Evolutionary conservation across 2,329 filamentous ascomycete genomes (phyloP).

Genomic region (Xylariaceae sp.): DNA sequence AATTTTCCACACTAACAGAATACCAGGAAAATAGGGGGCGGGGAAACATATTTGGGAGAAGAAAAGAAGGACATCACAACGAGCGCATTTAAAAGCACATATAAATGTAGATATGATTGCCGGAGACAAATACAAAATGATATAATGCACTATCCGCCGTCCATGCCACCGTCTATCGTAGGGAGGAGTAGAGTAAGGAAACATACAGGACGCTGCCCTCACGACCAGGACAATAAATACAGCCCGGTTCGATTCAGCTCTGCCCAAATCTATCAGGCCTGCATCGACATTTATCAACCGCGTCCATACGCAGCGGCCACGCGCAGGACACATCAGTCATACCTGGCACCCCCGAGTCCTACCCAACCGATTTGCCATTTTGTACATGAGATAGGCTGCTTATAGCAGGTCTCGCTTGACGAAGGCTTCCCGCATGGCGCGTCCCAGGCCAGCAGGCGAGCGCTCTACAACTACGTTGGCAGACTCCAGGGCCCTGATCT

Average conservation of each 20-base stretch:
- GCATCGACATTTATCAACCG: too few species aligned
- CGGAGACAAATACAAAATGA: conserved; percentile 16
- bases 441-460: conserved; percentile 88
- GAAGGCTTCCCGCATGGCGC: conserved; percentile 93
- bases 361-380: background rate
- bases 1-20: too few species aligned
- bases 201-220: conserved; percentile 13
- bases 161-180: conserved; percentile 24
- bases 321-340: too few species aligned
- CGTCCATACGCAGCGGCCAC: too few species aligned
- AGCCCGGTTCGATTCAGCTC: conserved; percentile 5
- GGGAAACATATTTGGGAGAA: too few species aligned
- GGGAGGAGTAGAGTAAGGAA: conserved; percentile 8
- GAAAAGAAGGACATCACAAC: too few species aligned
- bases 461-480: conserved; percentile 96
- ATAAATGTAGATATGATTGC: conserved; percentile 46
- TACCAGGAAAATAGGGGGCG: too few species aligned
- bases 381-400: conserved; percentile 32
- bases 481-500: conserved; percentile 91
- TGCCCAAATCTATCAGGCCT: too few species aligned
- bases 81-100: conserved; percentile 30
- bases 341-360: too few species aligned
- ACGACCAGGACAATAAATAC: conserved; percentile 2
- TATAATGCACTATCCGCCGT: conserved; percentile 23
- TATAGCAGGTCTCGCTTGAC: conserved; percentile 95